Evolutionary conservation across 2,329 filamentous ascomycete genomes (phyloP).

Genomic region (Cordyceps pruinosa): DNA sequence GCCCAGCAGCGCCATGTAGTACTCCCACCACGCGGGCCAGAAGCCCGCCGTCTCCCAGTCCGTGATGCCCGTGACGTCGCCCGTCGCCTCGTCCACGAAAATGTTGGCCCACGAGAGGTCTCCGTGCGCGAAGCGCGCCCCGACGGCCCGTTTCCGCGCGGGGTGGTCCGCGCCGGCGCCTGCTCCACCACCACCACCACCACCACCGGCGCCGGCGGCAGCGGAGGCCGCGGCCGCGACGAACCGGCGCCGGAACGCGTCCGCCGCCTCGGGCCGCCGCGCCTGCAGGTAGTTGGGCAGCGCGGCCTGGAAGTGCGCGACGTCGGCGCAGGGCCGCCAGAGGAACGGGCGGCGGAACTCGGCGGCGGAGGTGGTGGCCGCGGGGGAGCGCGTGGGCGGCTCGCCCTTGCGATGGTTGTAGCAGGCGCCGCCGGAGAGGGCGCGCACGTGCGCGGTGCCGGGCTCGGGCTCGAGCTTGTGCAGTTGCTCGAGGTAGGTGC

Average conservation of each 20-base stretch:
- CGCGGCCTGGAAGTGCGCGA: constrained; percentile 14
- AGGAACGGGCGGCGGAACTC: constrained; percentile 11
- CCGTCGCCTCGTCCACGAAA: constrained; percentile 28
- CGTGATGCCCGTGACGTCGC: constrained; percentile 43
- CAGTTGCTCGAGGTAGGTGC: constrained; percentile 11
- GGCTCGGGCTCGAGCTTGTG: constrained; percentile 10
- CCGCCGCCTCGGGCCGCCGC: constrained; percentile 12
- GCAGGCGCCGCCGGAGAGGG: neutral
- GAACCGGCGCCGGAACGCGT: constrained; percentile 12
- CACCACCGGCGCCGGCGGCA: no score
- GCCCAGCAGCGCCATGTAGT: constrained; percentile 17
- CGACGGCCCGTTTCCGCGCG: neutral
- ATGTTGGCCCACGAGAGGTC: constrained; percentile 29
- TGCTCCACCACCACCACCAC: no score
- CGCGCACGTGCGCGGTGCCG: neutral
- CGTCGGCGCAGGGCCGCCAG: constrained; percentile 13
- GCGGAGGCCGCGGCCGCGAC: neutral
- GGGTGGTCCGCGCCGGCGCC: neutral
- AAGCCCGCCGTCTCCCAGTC: constrained; percentile 43
- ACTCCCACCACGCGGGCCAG: constrained; percentile 20
- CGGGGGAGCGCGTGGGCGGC: constrained; percentile 12
- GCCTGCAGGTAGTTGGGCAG: constrained; percentile 13
- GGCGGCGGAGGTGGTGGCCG: constrained; percentile 6
- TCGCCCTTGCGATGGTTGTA: constrained; percentile 3
- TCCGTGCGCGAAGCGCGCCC: constrained; percentile 23